These are phyloP conservation scores for Boletus patriciae DNA, from an alignment of 768 basidiomycete species.

Conservation along the genomic window DNA sequence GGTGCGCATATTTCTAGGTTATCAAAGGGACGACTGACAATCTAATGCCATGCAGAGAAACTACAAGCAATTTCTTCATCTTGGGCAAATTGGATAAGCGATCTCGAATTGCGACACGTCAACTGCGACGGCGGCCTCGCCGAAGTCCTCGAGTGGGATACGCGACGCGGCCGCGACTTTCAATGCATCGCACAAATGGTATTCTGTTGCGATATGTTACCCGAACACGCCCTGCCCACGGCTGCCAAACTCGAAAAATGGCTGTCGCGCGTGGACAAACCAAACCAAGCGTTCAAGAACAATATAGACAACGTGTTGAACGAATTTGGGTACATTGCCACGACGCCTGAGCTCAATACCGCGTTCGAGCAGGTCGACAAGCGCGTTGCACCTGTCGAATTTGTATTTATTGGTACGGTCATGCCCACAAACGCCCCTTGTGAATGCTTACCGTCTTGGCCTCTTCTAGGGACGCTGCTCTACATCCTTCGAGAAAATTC, in stretches of 20 bases:
- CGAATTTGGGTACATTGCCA: conserved; percentile 56
- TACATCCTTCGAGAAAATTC: conserved; percentile 48
- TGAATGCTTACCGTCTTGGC: not conserved
- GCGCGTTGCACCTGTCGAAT: conserved; percentile 71
- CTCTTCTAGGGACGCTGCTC: conserved; percentile 61
- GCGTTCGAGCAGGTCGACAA: conserved; percentile 56
- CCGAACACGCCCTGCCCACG: conserved; percentile 50
- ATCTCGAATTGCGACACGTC: conserved; percentile 58
- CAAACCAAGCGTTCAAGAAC: conserved; percentile 49
- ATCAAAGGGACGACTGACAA: not conserved
- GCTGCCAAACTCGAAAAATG: conserved; percentile 55
- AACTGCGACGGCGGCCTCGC: conserved; percentile 59
- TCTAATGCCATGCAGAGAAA: conserved; percentile 53
- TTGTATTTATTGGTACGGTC: conserved; percentile 72
- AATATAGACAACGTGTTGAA: conserved; percentile 54
- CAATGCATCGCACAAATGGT: conserved; percentile 71
- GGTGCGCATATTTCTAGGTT: conserved; percentile 39
- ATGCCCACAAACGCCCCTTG: not conserved
- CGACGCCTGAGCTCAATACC: conserved; percentile 36
- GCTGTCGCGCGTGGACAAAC: conserved; percentile 37
- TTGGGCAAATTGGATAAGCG: conserved; percentile 64
- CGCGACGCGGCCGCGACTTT: conserved; percentile 71
- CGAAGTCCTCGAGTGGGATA: conserved; percentile 58
- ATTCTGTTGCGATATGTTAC: conserved; percentile 59
- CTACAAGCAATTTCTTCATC: conserved; percentile 75